A percentile compares a stretch with the other conserved stretches of the same genome.
Evolutionary conservation across 164 flowering plant genomes (phyloP).

Genomic region (Hamamelis virginiana): DNA sequence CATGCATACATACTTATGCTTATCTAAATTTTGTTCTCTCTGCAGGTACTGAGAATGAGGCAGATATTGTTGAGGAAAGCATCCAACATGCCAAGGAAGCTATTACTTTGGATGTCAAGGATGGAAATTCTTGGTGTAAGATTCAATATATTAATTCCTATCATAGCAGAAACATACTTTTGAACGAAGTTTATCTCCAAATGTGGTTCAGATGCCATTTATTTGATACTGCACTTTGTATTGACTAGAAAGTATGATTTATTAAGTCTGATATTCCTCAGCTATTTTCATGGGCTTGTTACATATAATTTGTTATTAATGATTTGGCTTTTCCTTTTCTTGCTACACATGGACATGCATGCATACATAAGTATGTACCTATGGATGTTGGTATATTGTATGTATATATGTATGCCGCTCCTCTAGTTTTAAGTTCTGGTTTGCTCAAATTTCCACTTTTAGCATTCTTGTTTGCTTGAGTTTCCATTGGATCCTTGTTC

Average conservation of each 20-base stretch:
- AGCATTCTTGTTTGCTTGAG: background rate
- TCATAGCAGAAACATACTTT: background rate
- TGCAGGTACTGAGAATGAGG: conserved; percentile 63
- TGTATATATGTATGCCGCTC: background rate
- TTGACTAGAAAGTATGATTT: background rate
- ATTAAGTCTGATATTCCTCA: background rate
- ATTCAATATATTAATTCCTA: background rate
- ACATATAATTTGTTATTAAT: background rate
- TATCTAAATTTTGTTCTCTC: background rate
- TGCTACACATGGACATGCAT: background rate
- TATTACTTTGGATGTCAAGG: conserved; percentile 74
- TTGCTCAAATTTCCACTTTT: background rate
- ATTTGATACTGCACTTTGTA: background rate
- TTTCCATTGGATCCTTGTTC: background rate
- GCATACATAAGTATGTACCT: background rate
- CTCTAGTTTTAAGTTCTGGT: background rate
- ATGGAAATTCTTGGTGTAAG: conserved; percentile 97
- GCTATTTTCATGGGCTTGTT: background rate
- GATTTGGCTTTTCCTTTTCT: background rate
- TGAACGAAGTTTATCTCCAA: background rate
- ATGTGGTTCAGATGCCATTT: background rate
- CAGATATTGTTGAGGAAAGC: conserved; percentile 73
- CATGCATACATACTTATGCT: background rate
- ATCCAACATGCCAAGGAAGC: conserved; percentile 91
- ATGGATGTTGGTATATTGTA: background rate